Evolutionary conservation across 2,329 filamentous ascomycete species (phyloP).

Genomic region (Aspergillus piperis): DNA sequence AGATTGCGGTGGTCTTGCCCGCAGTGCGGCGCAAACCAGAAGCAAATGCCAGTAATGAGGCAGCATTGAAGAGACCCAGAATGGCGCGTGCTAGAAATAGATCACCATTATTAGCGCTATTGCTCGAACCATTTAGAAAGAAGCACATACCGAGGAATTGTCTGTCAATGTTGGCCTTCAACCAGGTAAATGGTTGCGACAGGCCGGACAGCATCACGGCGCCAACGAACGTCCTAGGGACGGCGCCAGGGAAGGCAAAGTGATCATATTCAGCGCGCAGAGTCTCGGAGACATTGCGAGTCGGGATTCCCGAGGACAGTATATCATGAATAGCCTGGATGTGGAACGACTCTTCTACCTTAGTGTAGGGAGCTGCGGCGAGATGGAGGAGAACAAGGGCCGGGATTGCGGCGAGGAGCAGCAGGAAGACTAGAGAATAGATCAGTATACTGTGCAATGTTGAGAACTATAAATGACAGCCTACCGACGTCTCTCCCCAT

Average conservation of each 20-base stretch:
- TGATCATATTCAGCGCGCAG: conserved; percentile 77
- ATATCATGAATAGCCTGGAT: conserved; percentile 93
- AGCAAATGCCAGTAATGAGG: conserved; percentile 67
- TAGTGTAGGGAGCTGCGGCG: conserved; percentile 79
- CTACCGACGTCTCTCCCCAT: conserved; percentile 30
- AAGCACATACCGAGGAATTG: conserved; percentile 56
- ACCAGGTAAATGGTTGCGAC: conserved; percentile 64
- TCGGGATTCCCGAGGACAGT: conserved; percentile 74
- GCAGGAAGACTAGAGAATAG: conserved; percentile 12
- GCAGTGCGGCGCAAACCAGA: conserved; percentile 65
- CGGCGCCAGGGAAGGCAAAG: conserved; percentile 83
- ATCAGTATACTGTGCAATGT: neutral
- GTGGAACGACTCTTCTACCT: conserved; percentile 98
- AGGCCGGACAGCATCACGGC: conserved; percentile 72
- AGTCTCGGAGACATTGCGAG: conserved; percentile 53
- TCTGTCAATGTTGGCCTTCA: conserved; percentile 59
- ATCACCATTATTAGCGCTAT: neutral
- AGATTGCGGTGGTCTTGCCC: conserved; percentile 68
- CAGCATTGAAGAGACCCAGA: conserved; percentile 74
- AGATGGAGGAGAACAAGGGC: conserved; percentile 69
- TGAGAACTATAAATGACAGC: neutral
- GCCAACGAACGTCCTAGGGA: conserved; percentile 88
- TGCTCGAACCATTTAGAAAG: neutral
- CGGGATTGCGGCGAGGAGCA: conserved; percentile 59
- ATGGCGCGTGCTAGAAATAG: conserved; percentile 64